Evolutionary conservation across 805 yeast species (phyloP).

Genomic region (Candida morakotiae): DNA sequence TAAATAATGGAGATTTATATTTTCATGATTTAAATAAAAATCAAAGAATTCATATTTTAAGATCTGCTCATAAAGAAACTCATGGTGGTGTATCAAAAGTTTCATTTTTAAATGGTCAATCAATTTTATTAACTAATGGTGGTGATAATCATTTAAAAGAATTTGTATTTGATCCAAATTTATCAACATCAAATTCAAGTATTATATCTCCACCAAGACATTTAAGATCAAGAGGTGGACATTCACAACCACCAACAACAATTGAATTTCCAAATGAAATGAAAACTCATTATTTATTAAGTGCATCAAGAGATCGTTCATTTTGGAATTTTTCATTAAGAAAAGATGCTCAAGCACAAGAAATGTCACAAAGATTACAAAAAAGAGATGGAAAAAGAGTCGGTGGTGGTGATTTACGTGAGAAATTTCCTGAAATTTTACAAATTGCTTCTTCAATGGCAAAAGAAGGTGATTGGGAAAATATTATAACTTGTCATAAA

Average conservation of each 20-base stretch:
- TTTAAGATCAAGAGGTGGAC: conserved; percentile 96
- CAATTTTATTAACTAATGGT: conserved; percentile 84
- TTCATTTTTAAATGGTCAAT: conserved; percentile 83
- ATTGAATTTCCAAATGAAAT: conserved; percentile 74
- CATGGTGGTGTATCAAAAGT: conserved; percentile 77
- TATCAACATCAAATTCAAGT: conserved; percentile 58
- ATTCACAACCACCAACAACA: conserved; percentile 79
- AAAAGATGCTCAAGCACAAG: conserved; percentile 95
- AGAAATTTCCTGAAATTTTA: conserved; percentile 73
- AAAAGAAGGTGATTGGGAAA: conserved; percentile 90
- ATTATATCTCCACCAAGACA: conserved; percentile 87
- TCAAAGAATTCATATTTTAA: conserved; percentile 70
- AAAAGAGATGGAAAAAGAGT: conserved; percentile 35
- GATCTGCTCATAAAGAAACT: conserved; percentile 66
- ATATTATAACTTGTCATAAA: conserved; percentile 82
- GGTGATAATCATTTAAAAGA: conserved; percentile 89
- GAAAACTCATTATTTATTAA: conserved; percentile 73
- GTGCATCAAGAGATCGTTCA: conserved; percentile 82
- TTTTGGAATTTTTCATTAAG: conserved; percentile 91
- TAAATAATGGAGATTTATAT: conserved; percentile 74
- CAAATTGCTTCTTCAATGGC: conserved; percentile 68
- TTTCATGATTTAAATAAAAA: conserved; percentile 78
- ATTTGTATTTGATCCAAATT: conserved; percentile 87
- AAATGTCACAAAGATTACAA: conserved; percentile 72
- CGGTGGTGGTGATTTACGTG: conserved; percentile 58